Percentiles rank a stretch among this genome's conserved stretches.
Evolutionary conservation across 495 filamentous ascomycete species (phyloP).

Genomic region (Astrothelium macrocarpum): DNA sequence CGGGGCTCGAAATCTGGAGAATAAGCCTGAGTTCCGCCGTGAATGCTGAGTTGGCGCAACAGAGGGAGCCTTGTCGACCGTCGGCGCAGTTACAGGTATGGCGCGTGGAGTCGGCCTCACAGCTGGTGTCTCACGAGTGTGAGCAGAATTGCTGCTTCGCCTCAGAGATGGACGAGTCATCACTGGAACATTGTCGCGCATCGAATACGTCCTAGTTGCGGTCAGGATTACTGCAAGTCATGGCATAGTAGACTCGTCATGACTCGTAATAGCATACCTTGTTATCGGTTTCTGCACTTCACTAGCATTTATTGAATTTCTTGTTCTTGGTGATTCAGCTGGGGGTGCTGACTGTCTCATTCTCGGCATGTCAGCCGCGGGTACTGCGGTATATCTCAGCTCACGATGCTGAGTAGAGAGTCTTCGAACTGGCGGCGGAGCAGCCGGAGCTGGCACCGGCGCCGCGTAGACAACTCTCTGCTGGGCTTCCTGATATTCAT

Average conservation of each 20-base stretch:
- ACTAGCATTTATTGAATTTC: neutral
- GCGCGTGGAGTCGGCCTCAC: neutral
- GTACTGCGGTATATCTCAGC: neutral
- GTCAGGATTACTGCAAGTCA: neutral
- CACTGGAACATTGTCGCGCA: neutral
- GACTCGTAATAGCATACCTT: neutral
- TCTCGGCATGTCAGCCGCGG: neutral
- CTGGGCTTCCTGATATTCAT: conserved; percentile 3
- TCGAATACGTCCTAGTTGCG: neutral
- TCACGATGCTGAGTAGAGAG: conserved; percentile 2
- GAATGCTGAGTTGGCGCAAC: conserved; percentile 1
- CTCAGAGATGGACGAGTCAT: conserved; percentile 1
- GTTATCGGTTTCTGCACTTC: neutral
- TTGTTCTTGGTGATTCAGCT: neutral
- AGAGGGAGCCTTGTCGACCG: conserved; percentile 1
- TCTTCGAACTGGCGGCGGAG: neutral
- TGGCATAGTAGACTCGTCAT: neutral
- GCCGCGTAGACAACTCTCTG: neutral
- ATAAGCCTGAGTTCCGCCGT: neutral
- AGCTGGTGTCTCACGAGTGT: neutral
- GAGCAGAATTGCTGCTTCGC: neutral
- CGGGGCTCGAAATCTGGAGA: neutral
- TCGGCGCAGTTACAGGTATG: neutral
- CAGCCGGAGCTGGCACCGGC: neutral
- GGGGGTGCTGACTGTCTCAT: neutral